phyloP scores from a whole-genome alignment of 129 eudicot genomes.

The Apium graveolens region DNA sequence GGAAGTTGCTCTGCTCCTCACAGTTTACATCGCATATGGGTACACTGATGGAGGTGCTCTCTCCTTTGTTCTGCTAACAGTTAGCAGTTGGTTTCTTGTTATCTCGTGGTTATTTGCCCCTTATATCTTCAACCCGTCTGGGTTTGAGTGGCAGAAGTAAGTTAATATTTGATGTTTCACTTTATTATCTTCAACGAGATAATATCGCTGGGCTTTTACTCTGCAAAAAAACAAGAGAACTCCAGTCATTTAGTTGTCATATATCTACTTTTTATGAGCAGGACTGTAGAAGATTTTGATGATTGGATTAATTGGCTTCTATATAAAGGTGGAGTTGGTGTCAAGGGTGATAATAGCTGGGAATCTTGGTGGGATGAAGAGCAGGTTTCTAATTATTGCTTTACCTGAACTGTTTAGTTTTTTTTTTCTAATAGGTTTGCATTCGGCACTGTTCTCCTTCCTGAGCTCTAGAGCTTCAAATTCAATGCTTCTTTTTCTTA shows the following conservation, averaged over 20 bases:
- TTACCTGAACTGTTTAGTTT: not conserved
- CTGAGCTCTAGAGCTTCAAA: not conserved
- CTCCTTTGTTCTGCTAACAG: slow-evolving; percentile 62
- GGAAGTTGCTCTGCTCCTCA: slow-evolving; percentile 92
- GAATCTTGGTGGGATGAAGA: slow-evolving; percentile 99
- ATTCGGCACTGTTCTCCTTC: not conserved
- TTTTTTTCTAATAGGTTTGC: not conserved
- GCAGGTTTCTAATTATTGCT: slow-evolving; percentile 46
- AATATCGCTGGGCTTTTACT: not conserved
- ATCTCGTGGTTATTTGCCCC: slow-evolving; percentile 99
- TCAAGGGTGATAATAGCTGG: slow-evolving; percentile 96
- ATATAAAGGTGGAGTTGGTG: slow-evolving; percentile 96
- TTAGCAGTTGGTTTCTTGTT: slow-evolving; percentile 98
- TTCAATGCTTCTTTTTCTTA: not conserved
- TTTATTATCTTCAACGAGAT: not conserved
- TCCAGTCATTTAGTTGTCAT: not conserved
- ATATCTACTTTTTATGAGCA: slow-evolving; percentile 26
- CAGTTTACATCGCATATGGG: slow-evolving; percentile 80
- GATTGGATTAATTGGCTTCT: slow-evolving; percentile 98
- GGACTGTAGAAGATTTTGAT: slow-evolving; percentile 98
- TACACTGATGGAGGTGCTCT: slow-evolving; percentile 63
- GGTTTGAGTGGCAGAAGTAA: slow-evolving; percentile 99
- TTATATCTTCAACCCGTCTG: slow-evolving; percentile 93
- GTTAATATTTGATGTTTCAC: slow-evolving; percentile 13
- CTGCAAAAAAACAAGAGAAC: not conserved